Evolutionary conservation across 1,284 basidiomycete genomes (phyloP).

Genomic region (Pseudozyma thailandica): DNA sequence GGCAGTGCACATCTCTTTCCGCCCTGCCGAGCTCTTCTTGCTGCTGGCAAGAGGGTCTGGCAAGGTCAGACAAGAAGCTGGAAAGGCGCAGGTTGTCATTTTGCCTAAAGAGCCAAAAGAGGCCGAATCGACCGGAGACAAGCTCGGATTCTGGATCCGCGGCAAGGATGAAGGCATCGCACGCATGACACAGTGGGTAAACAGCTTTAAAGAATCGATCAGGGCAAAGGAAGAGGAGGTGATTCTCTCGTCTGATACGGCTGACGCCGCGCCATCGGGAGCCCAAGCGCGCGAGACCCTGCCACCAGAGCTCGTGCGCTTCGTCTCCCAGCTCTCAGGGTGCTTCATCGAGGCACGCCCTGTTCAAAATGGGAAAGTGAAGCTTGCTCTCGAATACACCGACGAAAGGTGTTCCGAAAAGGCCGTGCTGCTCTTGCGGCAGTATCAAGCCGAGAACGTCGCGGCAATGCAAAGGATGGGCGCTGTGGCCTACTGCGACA

Average conservation of each 20-base stretch:
- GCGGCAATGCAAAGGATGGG: slow-evolving; percentile 27
- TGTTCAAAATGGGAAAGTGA: slow-evolving; percentile 21
- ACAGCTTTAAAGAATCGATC: slow-evolving; percentile 32
- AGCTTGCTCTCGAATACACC: slow-evolving; percentile 23
- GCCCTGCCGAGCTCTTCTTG: slow-evolving; percentile 41
- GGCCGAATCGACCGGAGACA: not conserved
- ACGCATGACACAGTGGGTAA: slow-evolving; percentile 35
- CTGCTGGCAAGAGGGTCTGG: slow-evolving; percentile 27
- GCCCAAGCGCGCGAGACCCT: slow-evolving; percentile 8
- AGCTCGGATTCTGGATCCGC: slow-evolving; percentile 41
- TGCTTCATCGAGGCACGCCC: slow-evolving; percentile 43
- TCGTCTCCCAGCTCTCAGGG: slow-evolving; percentile 32
- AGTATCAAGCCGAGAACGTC: slow-evolving; percentile 22
- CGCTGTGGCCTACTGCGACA: slow-evolving; percentile 21
- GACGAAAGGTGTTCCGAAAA: slow-evolving; percentile 28
- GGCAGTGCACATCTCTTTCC: slow-evolving; percentile 22
- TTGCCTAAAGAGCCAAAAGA: slow-evolving; percentile 21
- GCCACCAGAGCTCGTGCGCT: slow-evolving; percentile 26
- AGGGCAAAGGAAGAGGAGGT: slow-evolving; percentile 24
- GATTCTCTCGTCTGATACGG: slow-evolving; percentile 15
- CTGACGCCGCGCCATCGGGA: not conserved
- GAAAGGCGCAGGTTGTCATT: slow-evolving; percentile 28
- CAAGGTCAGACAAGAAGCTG: slow-evolving; percentile 28
- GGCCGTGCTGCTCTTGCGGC: slow-evolving; percentile 33
- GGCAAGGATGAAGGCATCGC: slow-evolving; percentile 36